Base-by-base conservation (phyloP, 2,329 filamentous ascomycete genomes). In the Stemphylium beticola region DNA sequence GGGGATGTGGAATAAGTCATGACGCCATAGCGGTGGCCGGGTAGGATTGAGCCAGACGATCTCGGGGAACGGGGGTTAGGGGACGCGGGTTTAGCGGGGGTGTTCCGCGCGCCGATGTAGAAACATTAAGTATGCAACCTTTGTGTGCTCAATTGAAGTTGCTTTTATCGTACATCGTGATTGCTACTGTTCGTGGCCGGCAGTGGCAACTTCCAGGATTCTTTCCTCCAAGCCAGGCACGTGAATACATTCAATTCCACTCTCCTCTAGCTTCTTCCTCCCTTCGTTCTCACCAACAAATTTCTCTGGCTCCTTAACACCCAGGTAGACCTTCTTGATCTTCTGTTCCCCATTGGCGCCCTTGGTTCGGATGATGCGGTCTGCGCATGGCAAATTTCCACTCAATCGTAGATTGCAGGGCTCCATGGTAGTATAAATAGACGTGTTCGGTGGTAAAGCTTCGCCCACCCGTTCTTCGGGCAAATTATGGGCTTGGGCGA, bases 381-480 rank as follows among this genome's bases (percentile, higher is more conserved):
- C 86, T 7, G 91, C 89, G 68, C 95, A 96, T 0, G 90, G 83
- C 49, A 85, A 67, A 68, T 93, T 92, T 4, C 90, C 90, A 66
- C 87, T 91, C 46, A 92, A 78, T 34, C 91, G 82, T 66, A 87
- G 81, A 48, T 85, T 88, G 72, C 91, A 96, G 1, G 91, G 91
- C 74, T 95, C 95, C 81, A 99, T 92, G 0, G 93, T 97, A 0
- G 96, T 97, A 75, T 97, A 98, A 11, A 99, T 82, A 4, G 85
- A 82, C 1, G 84, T 78, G 0, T 84, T 77, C 31, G 81, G 75
- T 0, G 84, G 81, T 7, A 89, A 67, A 12, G 81, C 75, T 15
- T 78, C 68, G 12, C 75, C 76, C 4, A 92, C 81, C 0, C 76
- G 71, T 47, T 85, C 83, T 61, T 89, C 87, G 0, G 81, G 58